Conservation (phyloP, 2,329 filamentous ascomycete species). For the Septoria linicola region DNA sequence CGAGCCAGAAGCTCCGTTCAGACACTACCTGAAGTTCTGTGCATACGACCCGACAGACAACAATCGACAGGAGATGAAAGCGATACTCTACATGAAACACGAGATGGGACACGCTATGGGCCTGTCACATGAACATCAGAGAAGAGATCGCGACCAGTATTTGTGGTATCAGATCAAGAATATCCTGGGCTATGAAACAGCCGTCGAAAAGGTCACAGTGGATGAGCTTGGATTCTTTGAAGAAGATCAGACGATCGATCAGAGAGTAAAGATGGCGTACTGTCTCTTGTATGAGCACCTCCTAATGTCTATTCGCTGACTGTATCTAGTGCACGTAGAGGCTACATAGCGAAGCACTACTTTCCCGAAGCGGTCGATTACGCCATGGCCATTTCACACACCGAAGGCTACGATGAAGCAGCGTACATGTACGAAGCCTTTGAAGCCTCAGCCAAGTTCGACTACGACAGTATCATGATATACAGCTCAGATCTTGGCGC, state of each 20-base stretch:
- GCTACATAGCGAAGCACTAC: conserved; percentile 7
- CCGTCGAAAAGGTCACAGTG: background rate
- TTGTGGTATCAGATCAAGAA: conserved; percentile 16
- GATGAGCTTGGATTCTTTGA: conserved; percentile 10
- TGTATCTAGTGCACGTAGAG: background rate
- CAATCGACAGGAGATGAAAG: conserved; percentile 2
- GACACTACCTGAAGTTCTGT: conserved; percentile 17
- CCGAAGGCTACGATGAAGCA: background rate
- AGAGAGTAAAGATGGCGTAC: conserved; percentile 3
- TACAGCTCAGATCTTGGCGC: conserved; percentile 9
- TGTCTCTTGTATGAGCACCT: background rate
- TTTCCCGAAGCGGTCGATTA: conserved; percentile 13
- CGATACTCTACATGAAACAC: conserved; percentile 17
- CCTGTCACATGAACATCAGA: conserved; percentile 25
- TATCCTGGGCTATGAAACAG: conserved; percentile 15
- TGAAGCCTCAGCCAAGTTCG: conserved; percentile 10
- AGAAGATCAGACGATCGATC: background rate
- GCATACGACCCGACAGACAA: conserved; percentile 1
- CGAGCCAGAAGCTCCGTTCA: background rate
- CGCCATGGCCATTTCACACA: background rate
- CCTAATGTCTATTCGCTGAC: too few species aligned
- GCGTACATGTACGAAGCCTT: background rate
- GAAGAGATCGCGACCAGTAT: conserved; percentile 18
- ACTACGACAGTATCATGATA: conserved; percentile 20
- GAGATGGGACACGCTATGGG: conserved; percentile 25